These are phyloP conservation scores for Zymoseptoria brevis DNA, from an alignment of 2,329 filamentous ascomycete species.

Conservation along the genomic window DNA sequence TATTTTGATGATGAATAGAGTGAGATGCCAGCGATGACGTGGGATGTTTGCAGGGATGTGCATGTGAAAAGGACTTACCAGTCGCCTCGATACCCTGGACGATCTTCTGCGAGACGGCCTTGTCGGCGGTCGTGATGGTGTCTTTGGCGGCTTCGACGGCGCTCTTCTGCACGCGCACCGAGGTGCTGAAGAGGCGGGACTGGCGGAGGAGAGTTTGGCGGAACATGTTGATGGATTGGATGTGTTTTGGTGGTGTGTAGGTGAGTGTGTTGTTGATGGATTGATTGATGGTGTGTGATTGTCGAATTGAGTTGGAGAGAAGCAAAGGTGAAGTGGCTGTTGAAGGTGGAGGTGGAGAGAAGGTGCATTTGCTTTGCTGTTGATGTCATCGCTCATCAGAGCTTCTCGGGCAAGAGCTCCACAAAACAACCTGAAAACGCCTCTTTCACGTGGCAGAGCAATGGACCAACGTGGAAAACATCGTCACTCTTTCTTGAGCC, in stretches of 20 bases:
- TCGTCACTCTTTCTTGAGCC: background rate
- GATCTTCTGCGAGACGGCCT: conserved; percentile 46
- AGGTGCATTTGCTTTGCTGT: background rate
- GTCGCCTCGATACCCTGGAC: conserved; percentile 57
- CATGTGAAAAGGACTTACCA: conserved; percentile 38
- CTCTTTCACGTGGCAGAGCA: conserved; percentile 1
- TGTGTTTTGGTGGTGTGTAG: background rate
- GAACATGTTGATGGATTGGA: conserved; percentile 35
- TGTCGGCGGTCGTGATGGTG: conserved; percentile 50
- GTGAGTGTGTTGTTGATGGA: background rate
- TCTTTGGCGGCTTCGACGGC: conserved; percentile 51
- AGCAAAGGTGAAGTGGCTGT: background rate
- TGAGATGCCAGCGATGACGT: background rate
- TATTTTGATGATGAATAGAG: background rate
- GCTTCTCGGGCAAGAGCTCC: background rate
- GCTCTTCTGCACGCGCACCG: conserved; percentile 41
- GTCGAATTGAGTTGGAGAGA: background rate
- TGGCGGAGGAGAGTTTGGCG: conserved; percentile 38
- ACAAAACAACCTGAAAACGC: background rate
- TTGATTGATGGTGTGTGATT: background rate
- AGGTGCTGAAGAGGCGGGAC: conserved; percentile 48
- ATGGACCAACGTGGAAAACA: background rate
- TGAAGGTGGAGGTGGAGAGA: background rate
- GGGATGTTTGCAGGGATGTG: background rate
- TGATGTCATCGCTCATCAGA: background rate